A percentile compares a stretch with the other conserved stretches of the same genome.
phyloP scores from a whole-genome alignment of 1,139 yeast species.

The Suhomyces choctaworum region DNA sequence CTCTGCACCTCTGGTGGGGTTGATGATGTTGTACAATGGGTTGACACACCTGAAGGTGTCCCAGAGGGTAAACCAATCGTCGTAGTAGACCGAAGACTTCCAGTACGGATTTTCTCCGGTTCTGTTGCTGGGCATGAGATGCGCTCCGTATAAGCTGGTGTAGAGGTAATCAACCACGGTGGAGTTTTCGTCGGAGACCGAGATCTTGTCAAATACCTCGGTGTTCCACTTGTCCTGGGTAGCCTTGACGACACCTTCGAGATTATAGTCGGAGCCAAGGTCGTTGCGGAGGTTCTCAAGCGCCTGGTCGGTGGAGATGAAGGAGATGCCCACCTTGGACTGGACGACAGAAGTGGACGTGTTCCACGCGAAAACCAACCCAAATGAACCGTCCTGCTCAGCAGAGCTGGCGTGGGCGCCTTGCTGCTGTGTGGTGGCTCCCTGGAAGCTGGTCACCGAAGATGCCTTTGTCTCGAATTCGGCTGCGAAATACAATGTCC shows the following conservation, averaged over 20 bases:
- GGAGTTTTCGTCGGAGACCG: slow-evolving; percentile 21
- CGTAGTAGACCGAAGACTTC: slow-evolving; percentile 34
- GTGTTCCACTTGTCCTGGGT: slow-evolving; percentile 28
- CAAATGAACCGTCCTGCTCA: slow-evolving; percentile 22
- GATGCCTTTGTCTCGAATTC: slow-evolving; percentile 24
- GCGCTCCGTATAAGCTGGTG: slow-evolving; percentile 35
- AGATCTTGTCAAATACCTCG: slow-evolving; percentile 27
- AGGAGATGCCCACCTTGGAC: slow-evolving; percentile 37
- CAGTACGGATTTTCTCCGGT: slow-evolving; percentile 37
- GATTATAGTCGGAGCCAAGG: slow-evolving; percentile 19
- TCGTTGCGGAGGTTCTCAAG: slow-evolving; percentile 28
- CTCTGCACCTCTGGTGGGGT: slow-evolving; percentile 32
- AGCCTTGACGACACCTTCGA: slow-evolving; percentile 22
- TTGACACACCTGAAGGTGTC: slow-evolving; percentile 37
- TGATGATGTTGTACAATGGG: slow-evolving; percentile 32
- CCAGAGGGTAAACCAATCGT: slow-evolving; percentile 45
- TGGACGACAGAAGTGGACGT: slow-evolving; percentile 10
- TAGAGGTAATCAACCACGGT: slow-evolving; percentile 27
- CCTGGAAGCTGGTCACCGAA: slow-evolving; percentile 17
- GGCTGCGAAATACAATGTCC: slow-evolving; percentile 34
- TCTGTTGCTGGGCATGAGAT: slow-evolving; percentile 36
- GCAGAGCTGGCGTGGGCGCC: slow-evolving; percentile 2
- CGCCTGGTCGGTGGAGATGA: slow-evolving; percentile 32
- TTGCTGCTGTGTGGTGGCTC: slow-evolving; percentile 1
- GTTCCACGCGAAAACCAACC: slow-evolving; percentile 24